phyloP scores from a whole-genome alignment of 2,329 filamentous ascomycete genomes.

The Blastomyces parvus region DNA sequence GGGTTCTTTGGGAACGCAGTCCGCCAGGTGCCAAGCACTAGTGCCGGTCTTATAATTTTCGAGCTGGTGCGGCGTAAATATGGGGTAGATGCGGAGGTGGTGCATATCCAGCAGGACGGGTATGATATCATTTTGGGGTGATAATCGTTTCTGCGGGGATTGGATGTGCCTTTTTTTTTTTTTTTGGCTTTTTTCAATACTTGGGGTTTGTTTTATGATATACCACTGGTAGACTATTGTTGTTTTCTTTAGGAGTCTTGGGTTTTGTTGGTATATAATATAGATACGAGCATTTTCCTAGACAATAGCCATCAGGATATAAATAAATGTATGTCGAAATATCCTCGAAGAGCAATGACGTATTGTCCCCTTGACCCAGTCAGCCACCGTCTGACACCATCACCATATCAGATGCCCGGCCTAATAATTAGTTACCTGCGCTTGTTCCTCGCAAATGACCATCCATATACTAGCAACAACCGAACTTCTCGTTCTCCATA shows the following conservation, averaged over 20 bases:
- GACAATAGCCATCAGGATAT: neutral
- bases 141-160: conserved; percentile 11
- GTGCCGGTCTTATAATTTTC: conserved; percentile 55
- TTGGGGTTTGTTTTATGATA: neutral
- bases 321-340: neutral
- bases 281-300: neutral
- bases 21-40: conserved; percentile 54
- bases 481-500: neutral
- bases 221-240: neutral
- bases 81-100: conserved; percentile 43
- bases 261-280: neutral
- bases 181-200: neutral
- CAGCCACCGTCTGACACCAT: neutral
- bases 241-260: neutral
- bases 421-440: too few species aligned
- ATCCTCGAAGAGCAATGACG: neutral
- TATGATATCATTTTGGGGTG: conserved; percentile 51
- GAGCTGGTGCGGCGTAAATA: conserved; percentile 55
- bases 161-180: too few species aligned
- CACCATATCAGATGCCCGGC: neutral
- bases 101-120: conserved; percentile 49
- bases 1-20: conserved; percentile 50
- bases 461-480: too few species aligned
- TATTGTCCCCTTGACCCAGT: neutral
- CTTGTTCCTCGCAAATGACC: too few species aligned